Evolutionary conservation across 352 stramenopile genomes (phyloP).

Genomic region (Plasmopara muralis): DNA sequence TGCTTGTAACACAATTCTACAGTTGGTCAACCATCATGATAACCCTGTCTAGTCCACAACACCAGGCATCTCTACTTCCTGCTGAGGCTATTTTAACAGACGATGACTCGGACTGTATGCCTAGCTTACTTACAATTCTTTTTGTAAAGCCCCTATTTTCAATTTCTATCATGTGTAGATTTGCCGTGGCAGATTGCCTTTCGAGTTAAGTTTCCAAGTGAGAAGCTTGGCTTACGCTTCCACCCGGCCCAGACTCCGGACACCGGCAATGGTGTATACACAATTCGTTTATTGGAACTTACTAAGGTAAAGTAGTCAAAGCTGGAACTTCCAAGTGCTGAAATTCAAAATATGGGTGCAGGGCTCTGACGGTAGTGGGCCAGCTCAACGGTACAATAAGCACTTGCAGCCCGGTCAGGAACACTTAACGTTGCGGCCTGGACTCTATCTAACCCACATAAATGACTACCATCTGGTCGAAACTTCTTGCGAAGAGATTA

Average conservation of each 20-base stretch:
- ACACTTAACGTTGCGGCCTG: slow-evolving; percentile 56
- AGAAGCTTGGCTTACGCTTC: slow-evolving; percentile 76
- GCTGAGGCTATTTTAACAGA: slow-evolving; percentile 36
- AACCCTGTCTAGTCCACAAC: slow-evolving; percentile 5
- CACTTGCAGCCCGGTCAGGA: slow-evolving; percentile 45
- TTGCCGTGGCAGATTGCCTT: too few relatives aligned
- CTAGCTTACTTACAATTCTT: slow-evolving; percentile 31
- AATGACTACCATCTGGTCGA: slow-evolving; percentile 61
- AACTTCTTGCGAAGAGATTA: slow-evolving; percentile 59
- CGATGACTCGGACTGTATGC: slow-evolving; percentile 42
- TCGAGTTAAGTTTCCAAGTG: slow-evolving; percentile 70
- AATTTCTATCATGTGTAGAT: too few relatives aligned
- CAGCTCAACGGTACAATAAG: slow-evolving; percentile 68
- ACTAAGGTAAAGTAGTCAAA: slow-evolving; percentile 31
- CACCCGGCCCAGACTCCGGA: slow-evolving; percentile 70
- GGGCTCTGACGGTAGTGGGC: slow-evolving; percentile 37
- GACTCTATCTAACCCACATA: slow-evolving; percentile 79
- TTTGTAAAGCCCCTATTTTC: too few relatives aligned
- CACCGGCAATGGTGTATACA: slow-evolving; percentile 82
- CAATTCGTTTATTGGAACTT: slow-evolving; percentile 68
- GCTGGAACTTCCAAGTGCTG: too few relatives aligned
- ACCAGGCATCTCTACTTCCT: slow-evolving; percentile 20
- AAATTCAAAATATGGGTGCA: slow-evolving; percentile 5
- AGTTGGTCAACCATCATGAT: neutral
- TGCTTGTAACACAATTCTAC: neutral